Base-by-base conservation (phyloP, 129 eudicot genomes). In the carrot (Daucus carota) region DNA sequence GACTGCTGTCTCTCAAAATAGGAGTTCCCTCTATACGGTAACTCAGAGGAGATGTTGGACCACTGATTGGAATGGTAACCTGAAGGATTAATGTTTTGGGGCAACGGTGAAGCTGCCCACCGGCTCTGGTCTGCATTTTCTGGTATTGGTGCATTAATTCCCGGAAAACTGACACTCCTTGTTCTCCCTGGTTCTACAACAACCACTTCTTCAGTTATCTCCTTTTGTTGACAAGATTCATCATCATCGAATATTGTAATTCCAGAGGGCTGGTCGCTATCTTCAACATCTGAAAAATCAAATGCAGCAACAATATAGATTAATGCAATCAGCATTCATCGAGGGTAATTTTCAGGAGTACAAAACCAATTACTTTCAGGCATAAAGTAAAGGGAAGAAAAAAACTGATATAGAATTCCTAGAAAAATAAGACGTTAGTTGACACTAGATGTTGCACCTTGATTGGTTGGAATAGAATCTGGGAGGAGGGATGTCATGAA, bases 121-220 rank as follows among this genome's bases (percentile, higher is more conserved):
- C 79, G 84, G 70, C 81, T 73, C 84, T 87, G 87, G 47, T 88
- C 97, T 10, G 96, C 98, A 34, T 90, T 84, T 54, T 88, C 88
- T 0, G 98, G 98, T 8, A 93, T 80, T 3, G 98, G 93, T 1
- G 90, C 89, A 69, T 93, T 93, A 44, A 93, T 81, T 47, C 98
- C 98, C 0, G 98, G 98, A 77, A 90, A 90, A 47, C 82, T 80
- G 20, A 90, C 93, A 34, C 86, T 89, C 96, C 59, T 90, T 86
- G 84, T 93, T 80, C 71, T 85, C 16, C 86, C 80, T 31, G 85
- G 84, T 38, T 83, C 86, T 2, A 76, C 54, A 44, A 5, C 31
- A 50, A 83, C 96, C 38, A 85, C 83, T 65, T 85, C 87, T 73
- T 79, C 88, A 14, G 90, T 95, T 14, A 90, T 96, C 73, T 93